phyloP scores from a whole-genome alignment of 345 rosid genomes.

The Pugionium cornutum region DNA sequence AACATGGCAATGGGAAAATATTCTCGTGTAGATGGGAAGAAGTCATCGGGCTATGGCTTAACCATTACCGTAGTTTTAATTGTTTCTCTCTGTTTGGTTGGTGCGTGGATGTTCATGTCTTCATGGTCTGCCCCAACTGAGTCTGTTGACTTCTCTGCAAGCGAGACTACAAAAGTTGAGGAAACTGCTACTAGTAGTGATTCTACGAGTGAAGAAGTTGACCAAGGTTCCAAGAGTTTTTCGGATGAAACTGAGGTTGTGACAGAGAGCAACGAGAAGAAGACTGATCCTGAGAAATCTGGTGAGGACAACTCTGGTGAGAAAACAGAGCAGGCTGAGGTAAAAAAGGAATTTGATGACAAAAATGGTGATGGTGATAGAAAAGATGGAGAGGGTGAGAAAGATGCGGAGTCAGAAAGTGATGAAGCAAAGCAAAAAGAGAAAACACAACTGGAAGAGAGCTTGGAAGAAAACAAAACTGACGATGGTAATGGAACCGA shows the following conservation, averaged over 20 bases:
- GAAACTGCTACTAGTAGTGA: conserved; percentile 41
- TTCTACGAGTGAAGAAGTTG: conserved; percentile 36
- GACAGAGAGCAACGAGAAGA: conserved; percentile 36
- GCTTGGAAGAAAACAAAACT: no score
- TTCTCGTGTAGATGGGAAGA: conserved; percentile 17
- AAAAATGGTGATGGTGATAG: conserved; percentile 38
- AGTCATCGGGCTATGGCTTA: no score
- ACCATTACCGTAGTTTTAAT: conserved; percentile 39
- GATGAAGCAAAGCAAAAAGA: conserved; percentile 38
- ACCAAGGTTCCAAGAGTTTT: conserved; percentile 36
- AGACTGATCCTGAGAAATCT: conserved; percentile 33
- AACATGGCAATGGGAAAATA: conserved; percentile 65
- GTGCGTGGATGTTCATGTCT: conserved; percentile 82
- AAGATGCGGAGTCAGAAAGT: conserved; percentile 35
- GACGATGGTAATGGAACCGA: no score
- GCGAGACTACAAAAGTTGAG: conserved; percentile 34
- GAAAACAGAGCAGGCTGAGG: conserved; percentile 43
- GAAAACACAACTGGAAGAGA: background rate
- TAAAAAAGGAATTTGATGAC: conserved; percentile 35
- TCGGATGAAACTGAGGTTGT: conserved; percentile 29
- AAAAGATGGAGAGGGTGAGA: conserved; percentile 25
- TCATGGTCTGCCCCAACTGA: conserved; percentile 56
- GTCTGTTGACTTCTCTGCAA: conserved; percentile 35
- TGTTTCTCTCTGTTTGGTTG: conserved; percentile 69
- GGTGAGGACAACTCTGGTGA: conserved; percentile 36